A percentile compares a stretch with the other conserved stretches of the same genome.
Conservation (phyloP, 179 eudicot genomes). For the Amaranthus tricolor region DNA sequence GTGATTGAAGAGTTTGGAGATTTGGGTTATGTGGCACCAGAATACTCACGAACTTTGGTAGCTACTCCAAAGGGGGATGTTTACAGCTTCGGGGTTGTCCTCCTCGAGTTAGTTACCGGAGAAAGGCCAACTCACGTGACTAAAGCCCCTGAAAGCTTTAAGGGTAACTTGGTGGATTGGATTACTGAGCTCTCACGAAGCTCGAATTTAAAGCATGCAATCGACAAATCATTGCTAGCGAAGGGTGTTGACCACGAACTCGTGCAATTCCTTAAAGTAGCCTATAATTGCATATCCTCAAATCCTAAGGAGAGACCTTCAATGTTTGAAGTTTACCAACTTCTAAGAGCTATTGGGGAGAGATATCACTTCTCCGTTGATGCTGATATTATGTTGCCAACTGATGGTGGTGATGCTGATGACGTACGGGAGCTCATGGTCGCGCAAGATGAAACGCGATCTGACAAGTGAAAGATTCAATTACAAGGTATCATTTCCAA, state of each 20-base stretch:
- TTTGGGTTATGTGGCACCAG: constrained; percentile 86
- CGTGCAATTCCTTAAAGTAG: constrained; percentile 65
- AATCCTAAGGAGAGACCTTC: constrained; percentile 79
- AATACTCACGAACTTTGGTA: constrained; percentile 60
- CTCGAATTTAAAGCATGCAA: constrained; percentile 47
- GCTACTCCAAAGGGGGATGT: constrained; percentile 89
- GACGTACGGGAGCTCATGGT: constrained; percentile 48
- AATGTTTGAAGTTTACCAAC: constrained; percentile 77
- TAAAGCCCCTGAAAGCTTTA: constrained; percentile 57
- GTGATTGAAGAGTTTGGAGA: constrained; percentile 88
- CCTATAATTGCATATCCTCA: constrained; percentile 52
- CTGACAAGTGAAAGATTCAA: constrained; percentile 4
- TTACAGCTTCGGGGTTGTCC: constrained; percentile 80
- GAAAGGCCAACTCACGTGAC: constrained; percentile 52
- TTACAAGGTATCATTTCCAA: constrained; percentile 22
- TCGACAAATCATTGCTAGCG: constrained; percentile 45
- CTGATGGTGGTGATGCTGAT: constrained; percentile 34
- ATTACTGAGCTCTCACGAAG: constrained; percentile 40
- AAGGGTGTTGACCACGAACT: constrained; percentile 59
- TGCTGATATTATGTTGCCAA: constrained; percentile 47
- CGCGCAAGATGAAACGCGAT: constrained; percentile 34
- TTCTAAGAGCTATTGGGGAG: constrained; percentile 71
- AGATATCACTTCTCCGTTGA: constrained; percentile 57
- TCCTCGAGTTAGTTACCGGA: constrained; percentile 72
- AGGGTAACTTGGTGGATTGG: constrained; percentile 78